Conservation (phyloP, 108 stramenopile species). For the Nannochloropsis salina region DNA sequence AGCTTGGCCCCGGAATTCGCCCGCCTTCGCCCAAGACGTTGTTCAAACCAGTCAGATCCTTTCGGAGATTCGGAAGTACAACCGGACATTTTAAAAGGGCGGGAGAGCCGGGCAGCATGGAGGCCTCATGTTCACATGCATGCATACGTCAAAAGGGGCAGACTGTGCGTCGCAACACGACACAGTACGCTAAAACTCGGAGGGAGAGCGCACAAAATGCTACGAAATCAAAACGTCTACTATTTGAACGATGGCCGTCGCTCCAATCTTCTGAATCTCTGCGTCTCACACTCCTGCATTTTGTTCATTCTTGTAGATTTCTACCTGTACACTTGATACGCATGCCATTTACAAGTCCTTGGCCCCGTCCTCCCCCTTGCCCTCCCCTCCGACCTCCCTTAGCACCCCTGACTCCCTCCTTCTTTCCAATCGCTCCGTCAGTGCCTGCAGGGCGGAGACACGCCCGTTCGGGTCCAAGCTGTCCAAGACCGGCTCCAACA, state of each 20-base stretch:
- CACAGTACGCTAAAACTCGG: too few species aligned
- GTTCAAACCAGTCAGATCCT: conserved; percentile 85
- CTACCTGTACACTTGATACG: background rate
- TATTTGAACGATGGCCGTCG: too few species aligned
- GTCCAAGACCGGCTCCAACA: background rate
- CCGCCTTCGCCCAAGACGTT: conserved; percentile 83
- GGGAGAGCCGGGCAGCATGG: background rate
- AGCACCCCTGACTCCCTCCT: background rate
- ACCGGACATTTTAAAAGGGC: conserved; percentile 60
- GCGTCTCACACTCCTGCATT: too few species aligned
- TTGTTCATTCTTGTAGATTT: too few species aligned
- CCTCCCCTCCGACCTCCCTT: background rate
- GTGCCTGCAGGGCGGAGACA: background rate
- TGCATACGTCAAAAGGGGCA: too few species aligned
- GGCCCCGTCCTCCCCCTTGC: background rate
- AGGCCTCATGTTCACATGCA: too few species aligned
- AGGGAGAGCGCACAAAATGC: too few species aligned
- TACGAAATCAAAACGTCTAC: too few species aligned
- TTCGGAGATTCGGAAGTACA: conserved; percentile 93
- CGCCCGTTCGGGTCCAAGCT: background rate
- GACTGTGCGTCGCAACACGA: too few species aligned
- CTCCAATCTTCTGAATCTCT: too few species aligned
- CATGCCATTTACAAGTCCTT: background rate
- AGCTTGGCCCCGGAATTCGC: conserved; percentile 58
- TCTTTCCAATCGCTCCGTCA: conserved; percentile 1